A percentile compares a stretch with the other conserved stretches of the same genome.
Evolutionary conservation across 176 grass and related monocot genomes (phyloP).

Genomic region (Canna indica): DNA sequence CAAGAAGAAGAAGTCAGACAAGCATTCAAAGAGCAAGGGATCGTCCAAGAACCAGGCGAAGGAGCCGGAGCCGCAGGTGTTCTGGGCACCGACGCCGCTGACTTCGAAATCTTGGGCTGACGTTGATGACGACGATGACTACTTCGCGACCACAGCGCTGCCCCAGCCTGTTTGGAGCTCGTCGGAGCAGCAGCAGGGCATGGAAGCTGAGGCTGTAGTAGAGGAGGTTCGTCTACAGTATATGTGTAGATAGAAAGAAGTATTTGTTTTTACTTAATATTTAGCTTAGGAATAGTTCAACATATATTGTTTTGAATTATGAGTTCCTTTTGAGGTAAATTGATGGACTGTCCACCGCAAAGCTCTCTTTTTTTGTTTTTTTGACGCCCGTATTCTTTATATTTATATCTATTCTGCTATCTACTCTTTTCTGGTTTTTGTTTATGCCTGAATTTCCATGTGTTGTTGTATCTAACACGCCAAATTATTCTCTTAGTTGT

Average conservation of each 20-base stretch:
- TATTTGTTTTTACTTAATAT: too few species aligned
- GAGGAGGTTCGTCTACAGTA: slow-evolving; percentile 2
- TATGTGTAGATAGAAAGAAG: too few species aligned
- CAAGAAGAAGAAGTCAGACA: slow-evolving; percentile 92
- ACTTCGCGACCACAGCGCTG: slow-evolving; percentile 79
- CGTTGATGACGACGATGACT: slow-evolving; percentile 81
- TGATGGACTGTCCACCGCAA: neutral
- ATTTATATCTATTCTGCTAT: neutral
- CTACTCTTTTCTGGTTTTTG: neutral
- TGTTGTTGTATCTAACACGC: neutral
- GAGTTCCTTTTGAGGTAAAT: neutral
- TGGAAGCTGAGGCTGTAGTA: neutral
- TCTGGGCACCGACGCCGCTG: slow-evolving; percentile 61
- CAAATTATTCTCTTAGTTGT: neutral
- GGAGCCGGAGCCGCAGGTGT: slow-evolving; percentile 44
- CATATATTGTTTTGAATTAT: neutral
- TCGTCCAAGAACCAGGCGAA: slow-evolving; percentile 45
- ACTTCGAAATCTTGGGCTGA: slow-evolving; percentile 85
- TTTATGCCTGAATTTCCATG: neutral
- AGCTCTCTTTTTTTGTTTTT: neutral
- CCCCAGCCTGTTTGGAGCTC: slow-evolving; percentile 46
- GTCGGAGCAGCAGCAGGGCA: slow-evolving; percentile 13
- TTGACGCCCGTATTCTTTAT: neutral
- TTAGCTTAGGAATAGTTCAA: neutral
- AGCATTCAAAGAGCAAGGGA: slow-evolving; percentile 34